Conservation (phyloP, 2,329 filamentous ascomycete species). For the Cladosporium sp. region DNA sequence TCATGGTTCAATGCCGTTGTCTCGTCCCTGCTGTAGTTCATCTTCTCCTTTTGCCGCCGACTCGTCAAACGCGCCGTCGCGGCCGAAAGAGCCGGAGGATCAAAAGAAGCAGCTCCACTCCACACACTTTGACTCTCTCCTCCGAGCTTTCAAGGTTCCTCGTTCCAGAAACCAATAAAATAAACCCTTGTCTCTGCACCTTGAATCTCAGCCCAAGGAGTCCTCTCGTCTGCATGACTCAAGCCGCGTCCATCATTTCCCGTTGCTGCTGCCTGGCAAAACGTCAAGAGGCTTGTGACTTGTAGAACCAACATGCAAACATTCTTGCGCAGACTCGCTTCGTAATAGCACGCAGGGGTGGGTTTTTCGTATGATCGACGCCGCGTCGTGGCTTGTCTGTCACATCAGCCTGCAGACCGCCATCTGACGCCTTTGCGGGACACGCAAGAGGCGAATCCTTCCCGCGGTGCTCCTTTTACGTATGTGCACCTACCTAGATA, state of each 20-base stretch:
- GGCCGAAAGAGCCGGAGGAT: neutral
- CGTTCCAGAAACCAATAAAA: too few species aligned
- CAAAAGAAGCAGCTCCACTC: neutral
- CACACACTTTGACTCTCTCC: neutral
- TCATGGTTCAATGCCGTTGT: neutral
- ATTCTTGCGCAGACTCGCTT: neutral
- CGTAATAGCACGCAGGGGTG: neutral
- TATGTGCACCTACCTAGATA: too few species aligned
- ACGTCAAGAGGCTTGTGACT: too few species aligned
- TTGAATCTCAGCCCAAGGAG: too few species aligned
- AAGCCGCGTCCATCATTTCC: too few species aligned
- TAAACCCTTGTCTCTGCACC: too few species aligned
- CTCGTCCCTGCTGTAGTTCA: neutral
- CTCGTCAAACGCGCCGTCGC: slow-evolving; percentile 6
- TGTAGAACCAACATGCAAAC: too few species aligned
- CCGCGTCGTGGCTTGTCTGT: slow-evolving; percentile 6
- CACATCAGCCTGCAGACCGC: slow-evolving; percentile 2
- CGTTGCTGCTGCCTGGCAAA: too few species aligned
- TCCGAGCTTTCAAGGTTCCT: neutral
- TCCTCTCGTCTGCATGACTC: too few species aligned
- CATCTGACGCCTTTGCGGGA: neutral
- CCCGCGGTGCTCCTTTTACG: neutral
- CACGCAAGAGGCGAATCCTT: neutral
- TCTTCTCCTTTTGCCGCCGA: neutral
- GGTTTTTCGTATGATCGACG: neutral